Evolutionary conservation across 73 alveolate species (phyloP).

Genomic region (Paramecium pentaurelia): DNA sequence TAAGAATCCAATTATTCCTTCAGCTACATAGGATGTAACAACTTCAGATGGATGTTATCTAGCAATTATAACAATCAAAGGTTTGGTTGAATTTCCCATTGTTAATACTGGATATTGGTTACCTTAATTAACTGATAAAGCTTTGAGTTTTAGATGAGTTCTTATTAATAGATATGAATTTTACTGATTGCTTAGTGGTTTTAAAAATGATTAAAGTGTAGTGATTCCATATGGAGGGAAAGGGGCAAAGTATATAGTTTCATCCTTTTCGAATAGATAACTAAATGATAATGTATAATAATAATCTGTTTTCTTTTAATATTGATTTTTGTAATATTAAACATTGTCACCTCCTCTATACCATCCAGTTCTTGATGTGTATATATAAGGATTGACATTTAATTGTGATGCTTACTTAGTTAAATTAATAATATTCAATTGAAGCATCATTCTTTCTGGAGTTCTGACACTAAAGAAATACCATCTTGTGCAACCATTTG

Average conservation of each 20-base stretch:
- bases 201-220: not conserved
- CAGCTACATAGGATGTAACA: constrained; percentile 88
- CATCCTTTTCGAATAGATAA: constrained; percentile 28
- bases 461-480: constrained; percentile 86
- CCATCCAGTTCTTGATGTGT: constrained; percentile 51
- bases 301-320: not conserved
- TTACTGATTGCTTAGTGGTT: not conserved
- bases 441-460: constrained; percentile 61
- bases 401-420: not conserved
- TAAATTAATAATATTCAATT: constrained; percentile 69
- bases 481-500: constrained; percentile 96
- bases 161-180: not conserved
- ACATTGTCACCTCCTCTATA: constrained; percentile 50
- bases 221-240: constrained; percentile 39
- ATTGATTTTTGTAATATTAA: constrained; percentile 31
- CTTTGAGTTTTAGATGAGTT: not conserved
- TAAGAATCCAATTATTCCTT: constrained; percentile 82
- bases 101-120: constrained; percentile 39
- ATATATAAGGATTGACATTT: not conserved
- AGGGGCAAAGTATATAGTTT: constrained; percentile 21
- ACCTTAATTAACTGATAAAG: constrained; percentile 1
- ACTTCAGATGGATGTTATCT: constrained; percentile 97
- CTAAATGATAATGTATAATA: constrained; percentile 33
- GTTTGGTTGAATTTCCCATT: constrained; percentile 55
- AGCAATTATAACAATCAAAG: constrained; percentile 79